Base-by-base conservation (phyloP, 2,329 filamentous ascomycete genomes). In the Penicillium rolfsii region DNA sequence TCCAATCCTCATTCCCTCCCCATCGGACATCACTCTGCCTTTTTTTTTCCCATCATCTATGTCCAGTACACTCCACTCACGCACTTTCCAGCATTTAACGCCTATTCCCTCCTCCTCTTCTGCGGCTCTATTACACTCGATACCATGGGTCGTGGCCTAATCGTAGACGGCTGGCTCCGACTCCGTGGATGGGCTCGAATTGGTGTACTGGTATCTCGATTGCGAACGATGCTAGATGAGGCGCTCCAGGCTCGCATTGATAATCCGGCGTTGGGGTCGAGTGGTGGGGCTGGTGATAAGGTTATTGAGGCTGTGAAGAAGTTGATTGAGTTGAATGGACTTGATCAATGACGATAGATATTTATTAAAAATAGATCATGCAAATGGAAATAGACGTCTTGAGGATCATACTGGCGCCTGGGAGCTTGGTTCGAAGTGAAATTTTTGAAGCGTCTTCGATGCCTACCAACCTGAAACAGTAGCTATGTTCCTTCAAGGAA, bases 141-240 rank as follows among this genome's bases (percentile, higher is more conserved):
- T 77, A 96, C 93, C 0, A 81, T 93, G 46, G 94, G 94, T 5
- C 83, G 93, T 24, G 95, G 95, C 0, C 80, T 99, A 19, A 81
- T 97, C 3, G 91, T 99, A 3, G 95, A 98, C 77, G 93, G 91
- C 55, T 98, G 94, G 95, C 81, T 98, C 36, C 76, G 85, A 38
- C 80, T 99, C 35, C 85, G 92, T 26, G 95, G 95, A 0, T 99
- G 95, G 95, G 94, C 95, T 1, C 86, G 95, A 50, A 95, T 99
- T 64, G 95, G 94, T 33, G 94, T 98, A 12, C 77, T 99, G 67
- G 89, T 97, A 2, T 91, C 89, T 49, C 83, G 94, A 64, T 77
- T 99, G 67, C 84, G 95, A 64, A 87, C 88, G 59, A 91, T 98
- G 88, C 83, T 99, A 57, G 95, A 99, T 79, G 87, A 89, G 66